phyloP scores from a whole-genome alignment of 1,284 basidiomycete genomes.

The Afroboletus lepidellus region DNA sequence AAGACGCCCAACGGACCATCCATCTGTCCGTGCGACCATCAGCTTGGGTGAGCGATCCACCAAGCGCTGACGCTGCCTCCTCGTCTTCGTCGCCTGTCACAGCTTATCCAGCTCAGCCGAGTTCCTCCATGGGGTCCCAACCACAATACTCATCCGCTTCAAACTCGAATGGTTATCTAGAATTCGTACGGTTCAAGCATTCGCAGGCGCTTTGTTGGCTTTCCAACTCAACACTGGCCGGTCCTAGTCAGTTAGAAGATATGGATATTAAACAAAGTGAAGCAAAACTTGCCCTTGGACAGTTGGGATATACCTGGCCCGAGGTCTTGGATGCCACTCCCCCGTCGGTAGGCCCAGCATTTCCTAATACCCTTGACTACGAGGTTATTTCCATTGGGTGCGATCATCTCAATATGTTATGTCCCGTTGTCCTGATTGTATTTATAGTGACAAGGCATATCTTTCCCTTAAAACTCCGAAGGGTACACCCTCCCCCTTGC shows the following conservation, averaged over 20 bases:
- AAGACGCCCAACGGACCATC: constrained; percentile 57
- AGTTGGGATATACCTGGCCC: constrained; percentile 63
- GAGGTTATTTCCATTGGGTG: constrained; percentile 57
- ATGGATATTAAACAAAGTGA: constrained; percentile 7
- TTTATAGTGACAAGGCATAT: constrained; percentile 55
- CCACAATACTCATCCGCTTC: constrained; percentile 1
- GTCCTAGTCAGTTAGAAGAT: constrained; percentile 10
- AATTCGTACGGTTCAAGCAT: constrained; percentile 47
- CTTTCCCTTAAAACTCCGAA: constrained; percentile 51
- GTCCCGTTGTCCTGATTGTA: constrained; percentile 7
- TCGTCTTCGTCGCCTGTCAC: constrained; percentile 4
- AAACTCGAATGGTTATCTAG: constrained; percentile 24
- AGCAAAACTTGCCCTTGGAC: constrained; percentile 34
- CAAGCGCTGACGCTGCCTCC: constrained; percentile 28
- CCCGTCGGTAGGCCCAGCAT: constrained; percentile 23
- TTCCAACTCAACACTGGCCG: constrained; percentile 24
- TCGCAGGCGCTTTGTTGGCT: constrained; percentile 47
- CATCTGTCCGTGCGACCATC: constrained; percentile 76
- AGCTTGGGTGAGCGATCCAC: constrained; percentile 61
- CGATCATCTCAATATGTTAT: constrained; percentile 1
- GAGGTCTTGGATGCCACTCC: constrained; percentile 53
- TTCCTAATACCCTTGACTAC: constrained; percentile 56
- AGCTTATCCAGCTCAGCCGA: neutral
- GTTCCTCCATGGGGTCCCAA: neutral
- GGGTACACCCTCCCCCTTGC: constrained; percentile 55